Conservation (phyloP, 2,329 filamentous ascomycete genomes). For the Purpureocillium lavendulum region DNA sequence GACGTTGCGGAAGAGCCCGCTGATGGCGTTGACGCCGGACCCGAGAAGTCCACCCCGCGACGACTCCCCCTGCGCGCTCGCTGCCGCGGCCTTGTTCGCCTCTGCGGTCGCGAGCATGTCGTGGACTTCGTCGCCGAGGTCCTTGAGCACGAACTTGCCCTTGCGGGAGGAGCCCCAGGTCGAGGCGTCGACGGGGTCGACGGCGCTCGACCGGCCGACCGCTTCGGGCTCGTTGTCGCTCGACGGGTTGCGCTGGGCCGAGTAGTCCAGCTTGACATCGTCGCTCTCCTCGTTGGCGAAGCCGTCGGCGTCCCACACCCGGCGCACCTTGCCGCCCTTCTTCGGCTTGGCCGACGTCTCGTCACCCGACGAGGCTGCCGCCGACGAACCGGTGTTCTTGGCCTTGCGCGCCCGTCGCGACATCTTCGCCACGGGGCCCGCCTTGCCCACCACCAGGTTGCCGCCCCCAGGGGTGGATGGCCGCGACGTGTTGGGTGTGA, state of each 20-base stretch:
- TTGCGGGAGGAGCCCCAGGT: constrained; percentile 82
- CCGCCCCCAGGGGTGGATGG: constrained; percentile 63
- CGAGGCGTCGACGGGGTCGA: constrained; percentile 69
- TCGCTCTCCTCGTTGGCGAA: constrained; percentile 71
- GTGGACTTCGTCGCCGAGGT: constrained; percentile 88
- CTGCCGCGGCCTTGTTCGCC: constrained; percentile 46
- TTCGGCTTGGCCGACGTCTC: constrained; percentile 56
- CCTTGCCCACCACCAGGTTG: constrained; percentile 62
- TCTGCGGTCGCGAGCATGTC: constrained; percentile 79
- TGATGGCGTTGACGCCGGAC: constrained; percentile 72
- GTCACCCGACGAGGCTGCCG: constrained; percentile 72
- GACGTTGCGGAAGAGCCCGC: constrained; percentile 86
- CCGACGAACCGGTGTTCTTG: constrained; percentile 57
- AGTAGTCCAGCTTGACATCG: constrained; percentile 80
- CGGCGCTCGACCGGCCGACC: constrained; percentile 43
- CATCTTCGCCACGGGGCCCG: constrained; percentile 65
- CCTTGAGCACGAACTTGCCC: constrained; percentile 89
- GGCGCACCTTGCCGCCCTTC: constrained; percentile 71
- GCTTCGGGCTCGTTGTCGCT: constrained; percentile 45
- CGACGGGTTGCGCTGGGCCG: constrained; percentile 47
- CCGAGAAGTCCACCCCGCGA: constrained; percentile 60
- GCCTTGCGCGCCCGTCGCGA: constrained; percentile 71
- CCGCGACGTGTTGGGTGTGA: constrained; percentile 68
- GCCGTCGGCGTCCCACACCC: constrained; percentile 89
- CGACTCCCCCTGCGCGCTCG: constrained; percentile 33